Base-by-base conservation (phyloP, 495 filamentous ascomycete species). In the Gamarada debralockiae region DNA sequence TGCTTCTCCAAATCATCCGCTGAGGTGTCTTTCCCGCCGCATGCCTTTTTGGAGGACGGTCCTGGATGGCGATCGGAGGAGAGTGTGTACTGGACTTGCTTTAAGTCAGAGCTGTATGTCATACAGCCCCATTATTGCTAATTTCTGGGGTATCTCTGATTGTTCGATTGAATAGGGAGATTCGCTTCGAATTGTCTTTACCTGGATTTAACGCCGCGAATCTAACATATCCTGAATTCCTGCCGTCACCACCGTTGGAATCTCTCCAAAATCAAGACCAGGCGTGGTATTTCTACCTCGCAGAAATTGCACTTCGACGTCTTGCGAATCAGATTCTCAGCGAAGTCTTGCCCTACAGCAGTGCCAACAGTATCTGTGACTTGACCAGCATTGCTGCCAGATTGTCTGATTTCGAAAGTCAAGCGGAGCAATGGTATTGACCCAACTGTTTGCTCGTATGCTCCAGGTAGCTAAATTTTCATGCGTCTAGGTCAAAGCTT, bases 231-330 rank as follows among this genome's bases (percentile, higher is more conserved):
- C 65, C 70, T 7, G 53, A 53, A 7, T 58, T 61, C 24, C 66
- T 73, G 20, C 70, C 68, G 29, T 39, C 56, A 5, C 62, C 65
- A 1, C 70, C 67, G 31, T 33, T 58, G 17, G 60, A 62, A 20
- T 48, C 48, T 17, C 45, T 60, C 1, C 53, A 58, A 24, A 38
- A 60, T 8, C 57, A 66, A 22, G 59, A 62, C 20, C 58, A 56
- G 38, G 63, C 61, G 14, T 74, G 71, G 71, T 72, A 69, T 41
- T 74, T 66, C 39, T 74, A 72, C 55, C 64, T 74, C 0, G 63
- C 71, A 3, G 71, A 74, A 29, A 72, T 72, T 55, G 63, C 71
- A 10, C 48, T 72, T 15, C 53, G 67, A 15, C 52, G 69, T 14
- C 52, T 72, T n/a, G 60, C 50, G 18, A 67, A 64, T 27, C 62